A percentile compares a stretch with the other conserved stretches of the same genome.
These are phyloP conservation scores for Diplotaxis tenuifolia DNA, from an alignment of 345 rosid genomes.

Conservation along the genomic window DNA sequence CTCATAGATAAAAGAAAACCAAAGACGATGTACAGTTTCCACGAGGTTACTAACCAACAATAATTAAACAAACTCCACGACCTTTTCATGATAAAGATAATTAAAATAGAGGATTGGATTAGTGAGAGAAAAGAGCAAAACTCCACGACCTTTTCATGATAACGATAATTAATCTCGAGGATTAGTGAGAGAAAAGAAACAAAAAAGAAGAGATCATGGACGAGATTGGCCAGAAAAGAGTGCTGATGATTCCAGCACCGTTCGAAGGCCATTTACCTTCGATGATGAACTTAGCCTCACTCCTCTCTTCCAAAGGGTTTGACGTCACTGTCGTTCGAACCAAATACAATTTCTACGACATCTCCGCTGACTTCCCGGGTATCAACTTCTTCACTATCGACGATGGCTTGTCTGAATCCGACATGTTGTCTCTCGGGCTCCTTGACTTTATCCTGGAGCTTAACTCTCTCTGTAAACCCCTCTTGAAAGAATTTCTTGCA, in stretches of 20 bases:
- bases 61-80: neutral
- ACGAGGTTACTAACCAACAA: neutral
- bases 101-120: neutral
- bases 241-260: slow-evolving; percentile 54
- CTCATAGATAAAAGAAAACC: too few relatives aligned
- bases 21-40: neutral
- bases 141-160: neutral
- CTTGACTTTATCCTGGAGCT: slow-evolving; percentile 23
- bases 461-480: slow-evolving; percentile 38
- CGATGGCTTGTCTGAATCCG: slow-evolving; percentile 39
- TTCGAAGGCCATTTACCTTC: slow-evolving; percentile 66
- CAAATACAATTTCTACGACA: slow-evolving; percentile 40
- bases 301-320: slow-evolving; percentile 53
- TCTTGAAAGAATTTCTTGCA: slow-evolving; percentile 36
- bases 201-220: neutral
- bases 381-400: slow-evolving; percentile 38
- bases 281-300: slow-evolving; percentile 56
- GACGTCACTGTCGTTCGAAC: slow-evolving; percentile 49
- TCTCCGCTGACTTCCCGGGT: slow-evolving; percentile 38
- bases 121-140: neutral
- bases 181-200: neutral
- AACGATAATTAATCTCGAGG: neutral
- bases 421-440: slow-evolving; percentile 18
- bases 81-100: neutral
- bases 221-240: neutral